phyloP scores from a whole-genome alignment of 2,329 filamentous ascomycete genomes.

The Fusarium neocosmosporiellum region DNA sequence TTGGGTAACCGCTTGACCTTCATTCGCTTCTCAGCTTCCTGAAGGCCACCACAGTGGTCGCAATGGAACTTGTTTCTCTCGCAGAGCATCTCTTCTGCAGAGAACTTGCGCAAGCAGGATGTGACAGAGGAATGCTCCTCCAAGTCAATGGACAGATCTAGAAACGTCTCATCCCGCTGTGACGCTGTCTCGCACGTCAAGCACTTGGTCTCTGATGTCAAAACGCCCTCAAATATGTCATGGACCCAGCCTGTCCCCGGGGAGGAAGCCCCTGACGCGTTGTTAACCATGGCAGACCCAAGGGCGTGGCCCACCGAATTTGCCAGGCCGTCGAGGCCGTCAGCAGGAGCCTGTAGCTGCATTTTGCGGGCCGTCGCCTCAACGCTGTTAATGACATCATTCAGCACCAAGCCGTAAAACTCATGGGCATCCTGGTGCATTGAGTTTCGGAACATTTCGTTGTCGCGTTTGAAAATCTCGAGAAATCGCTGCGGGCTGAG shows the following conservation, averaged over 20 bases:
- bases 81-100: conserved; percentile 97
- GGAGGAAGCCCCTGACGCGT: conserved; percentile 60
- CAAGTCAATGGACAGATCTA: conserved; percentile 95
- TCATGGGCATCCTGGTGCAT: conserved; percentile 99
- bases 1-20: conserved; percentile 96
- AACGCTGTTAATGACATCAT: conserved; percentile 94
- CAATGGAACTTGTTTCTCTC: conserved; percentile 99
- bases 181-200: conserved; percentile 96
- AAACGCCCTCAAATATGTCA: conserved; percentile 92
- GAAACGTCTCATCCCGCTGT: conserved; percentile 92
- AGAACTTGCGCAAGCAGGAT: conserved; percentile 94
- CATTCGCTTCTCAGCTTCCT: conserved; percentile 99
- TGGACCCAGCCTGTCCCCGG: conserved; percentile 90
- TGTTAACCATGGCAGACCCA: conserved; percentile 49
- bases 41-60: conserved; percentile 94
- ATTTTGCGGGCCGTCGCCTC: conserved; percentile 83
- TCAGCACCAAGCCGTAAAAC: conserved; percentile 94
- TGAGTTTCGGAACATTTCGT: conserved; percentile 96
- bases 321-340: conserved; percentile 55
- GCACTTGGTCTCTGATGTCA: conserved; percentile 97
- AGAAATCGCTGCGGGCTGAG: conserved; percentile 93
- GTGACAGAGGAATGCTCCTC: conserved; percentile 97
- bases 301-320: conserved; percentile 61
- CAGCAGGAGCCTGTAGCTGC: conserved; percentile 49
- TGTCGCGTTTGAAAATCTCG: conserved; percentile 91